A percentile compares a stretch with the other conserved stretches of the same genome.
Evolutionary conservation across 352 stramenopile species (phyloP).

Genomic region (Blastocystis sp.): DNA sequence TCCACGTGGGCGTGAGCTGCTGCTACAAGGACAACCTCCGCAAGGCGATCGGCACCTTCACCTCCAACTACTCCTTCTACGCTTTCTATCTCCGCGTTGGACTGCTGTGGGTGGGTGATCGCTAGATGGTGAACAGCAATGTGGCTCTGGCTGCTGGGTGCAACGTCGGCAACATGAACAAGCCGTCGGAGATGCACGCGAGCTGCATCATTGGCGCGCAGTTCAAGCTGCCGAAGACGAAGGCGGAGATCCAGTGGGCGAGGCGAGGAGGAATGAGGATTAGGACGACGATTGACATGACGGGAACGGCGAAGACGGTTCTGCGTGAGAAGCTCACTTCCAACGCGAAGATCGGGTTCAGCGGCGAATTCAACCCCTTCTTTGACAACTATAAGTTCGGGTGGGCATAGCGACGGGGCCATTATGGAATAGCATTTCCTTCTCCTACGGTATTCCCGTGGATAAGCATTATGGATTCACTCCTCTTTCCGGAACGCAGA

Average conservation of each 20-base stretch:
- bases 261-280: neutral
- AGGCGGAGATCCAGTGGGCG: slow-evolving; percentile 26
- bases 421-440: slow-evolving; percentile 30
- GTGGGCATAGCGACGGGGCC: neutral
- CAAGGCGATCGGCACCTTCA: slow-evolving; percentile 49
- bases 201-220: neutral
- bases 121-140: slow-evolving; percentile 55
- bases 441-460: slow-evolving; percentile 42
- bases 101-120: neutral
- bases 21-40: slow-evolving; percentile 40
- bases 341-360: slow-evolving; percentile 25
- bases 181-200: neutral
- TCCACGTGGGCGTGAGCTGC: slow-evolving; percentile 17
- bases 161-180: slow-evolving; percentile 32
- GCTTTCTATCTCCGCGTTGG: slow-evolving; percentile 39
- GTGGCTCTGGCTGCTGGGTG: slow-evolving; percentile 26
- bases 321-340: slow-evolving; percentile 54
- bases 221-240: slow-evolving; percentile 51
- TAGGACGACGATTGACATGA: slow-evolving; percentile 46
- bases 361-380: slow-evolving; percentile 52
- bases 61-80: slow-evolving; percentile 39
- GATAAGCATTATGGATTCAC: slow-evolving; percentile 46
- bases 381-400: slow-evolving; percentile 58
- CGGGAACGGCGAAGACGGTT: slow-evolving; percentile 43
- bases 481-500: slow-evolving; percentile 28